Base-by-base conservation (phyloP, 2,329 filamentous ascomycete genomes). In the Verticillium nonalfalfae region DNA sequence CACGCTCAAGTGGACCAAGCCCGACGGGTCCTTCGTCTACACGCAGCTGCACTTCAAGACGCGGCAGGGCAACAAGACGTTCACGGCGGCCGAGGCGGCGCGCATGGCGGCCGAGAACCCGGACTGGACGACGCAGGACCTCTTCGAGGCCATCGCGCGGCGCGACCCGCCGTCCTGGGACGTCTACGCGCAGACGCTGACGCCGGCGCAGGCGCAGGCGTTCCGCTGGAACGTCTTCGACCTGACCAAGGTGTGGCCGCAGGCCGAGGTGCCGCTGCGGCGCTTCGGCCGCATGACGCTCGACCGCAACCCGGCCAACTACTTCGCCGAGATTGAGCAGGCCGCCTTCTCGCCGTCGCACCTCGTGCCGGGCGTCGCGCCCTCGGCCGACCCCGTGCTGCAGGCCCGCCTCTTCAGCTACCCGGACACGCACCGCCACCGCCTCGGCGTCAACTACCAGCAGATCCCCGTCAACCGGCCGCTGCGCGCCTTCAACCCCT, bases 281-380 rank as follows among this genome's bases (percentile, higher is more conserved):
- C 81, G 78, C 56, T 78, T 90, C 60, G 87, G 87, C 57, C 81
- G 81, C 62, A 73, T 90, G 62, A 88, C 83, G 0, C 79, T 90
- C 31, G 88, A 89, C 74, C 79, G 80, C 71, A 90, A 90, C 69
- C 76, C 81, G 1, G 73, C 82, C 60, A 90, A 90, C 74, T 90
- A 89, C 76, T 89, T 90, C 68, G 79, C 82, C 56, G 88, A 91
- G 68, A 83, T 89, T 56, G 87, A 90, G 71, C 86, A 90, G 73
- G 82, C 84, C 0, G 84, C 85, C 0, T 90, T 90, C 68, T 85
- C 84, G 0, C 87, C 88, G 0, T 83, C 82, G 0, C 85, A 83
- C 63, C 75, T 90, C 70, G 84, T 89, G 0, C 86, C 86, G 0
- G 88, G 88, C 1, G 78, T 87, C 56, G 85, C 82, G 59, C 81